phyloP scores from a whole-genome alignment of 768 basidiomycete species.

The Suillus subaureus region DNA sequence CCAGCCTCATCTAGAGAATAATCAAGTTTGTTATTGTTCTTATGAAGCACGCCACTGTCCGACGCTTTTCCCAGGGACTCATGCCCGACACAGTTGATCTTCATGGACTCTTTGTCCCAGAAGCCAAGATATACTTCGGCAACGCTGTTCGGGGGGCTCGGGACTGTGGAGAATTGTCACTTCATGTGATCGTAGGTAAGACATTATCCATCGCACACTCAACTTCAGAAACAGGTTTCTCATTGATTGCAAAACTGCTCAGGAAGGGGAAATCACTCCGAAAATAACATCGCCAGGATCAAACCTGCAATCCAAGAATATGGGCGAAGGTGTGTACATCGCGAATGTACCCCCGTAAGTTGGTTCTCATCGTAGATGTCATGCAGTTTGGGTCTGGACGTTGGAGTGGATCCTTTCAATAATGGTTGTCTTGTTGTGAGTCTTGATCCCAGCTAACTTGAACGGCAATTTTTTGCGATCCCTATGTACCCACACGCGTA shows the following conservation, averaged over 20 bases:
- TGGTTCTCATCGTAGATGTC: not conserved
- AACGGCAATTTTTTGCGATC: not conserved
- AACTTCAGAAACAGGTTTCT: not conserved
- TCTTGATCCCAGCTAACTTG: not conserved
- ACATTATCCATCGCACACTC: conserved; percentile 8
- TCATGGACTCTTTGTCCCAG: conserved; percentile 86
- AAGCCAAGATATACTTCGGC: conserved; percentile 77
- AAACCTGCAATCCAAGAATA: conserved; percentile 85
- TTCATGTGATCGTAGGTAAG: conserved; percentile 81
- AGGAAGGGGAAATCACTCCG: conserved; percentile 87
- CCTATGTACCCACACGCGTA: not conserved
- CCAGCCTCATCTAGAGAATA: conserved; percentile 3
- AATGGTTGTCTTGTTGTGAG: conserved; percentile 77
- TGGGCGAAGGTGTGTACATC: conserved; percentile 61
- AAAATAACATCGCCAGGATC: conserved; percentile 71
- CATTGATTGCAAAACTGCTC: not conserved
- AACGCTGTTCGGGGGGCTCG: conserved; percentile 63
- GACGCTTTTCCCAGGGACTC: conserved; percentile 20
- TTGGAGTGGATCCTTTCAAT: conserved; percentile 76
- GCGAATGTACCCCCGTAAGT: not conserved
- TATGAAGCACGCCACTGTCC: not conserved
- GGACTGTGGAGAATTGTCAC: conserved; percentile 50
- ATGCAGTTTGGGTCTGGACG: conserved; percentile 58
- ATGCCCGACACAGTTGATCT: conserved; percentile 73
- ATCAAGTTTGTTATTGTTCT: conserved; percentile 4